Percentiles rank a stretch among this genome's conserved stretches.
phyloP scores from a whole-genome alignment of 768 basidiomycete species.

The Nevesoporus exiguus region DNA sequence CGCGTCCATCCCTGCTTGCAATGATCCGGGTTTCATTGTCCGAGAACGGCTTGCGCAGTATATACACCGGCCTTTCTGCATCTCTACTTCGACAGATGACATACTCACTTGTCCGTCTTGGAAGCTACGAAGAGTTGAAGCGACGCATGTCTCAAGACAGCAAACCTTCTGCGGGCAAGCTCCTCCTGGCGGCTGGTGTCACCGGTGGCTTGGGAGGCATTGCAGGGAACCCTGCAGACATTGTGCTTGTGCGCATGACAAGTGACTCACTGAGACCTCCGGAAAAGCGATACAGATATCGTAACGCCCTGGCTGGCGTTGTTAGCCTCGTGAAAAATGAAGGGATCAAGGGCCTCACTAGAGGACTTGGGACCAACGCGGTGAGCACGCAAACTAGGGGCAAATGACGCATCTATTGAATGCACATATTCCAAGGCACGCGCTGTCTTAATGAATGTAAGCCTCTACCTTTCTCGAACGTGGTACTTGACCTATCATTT shows the following conservation, averaged over 20 bases:
- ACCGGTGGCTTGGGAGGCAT: slow-evolving; percentile 82
- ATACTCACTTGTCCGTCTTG: slow-evolving; percentile 82
- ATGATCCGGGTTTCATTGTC: slow-evolving; percentile 63
- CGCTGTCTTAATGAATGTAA: slow-evolving; percentile 74
- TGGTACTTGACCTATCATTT: slow-evolving; percentile 2
- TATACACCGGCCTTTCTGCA: slow-evolving; percentile 81
- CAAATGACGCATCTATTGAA: slow-evolving; percentile 6
- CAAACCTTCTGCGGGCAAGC: slow-evolving; percentile 48
- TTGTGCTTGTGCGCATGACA: slow-evolving; percentile 82
- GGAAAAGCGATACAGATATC: slow-evolving; percentile 72
- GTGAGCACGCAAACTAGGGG: slow-evolving; percentile 37
- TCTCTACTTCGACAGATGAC: slow-evolving; percentile 88
- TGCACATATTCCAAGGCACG: slow-evolving; percentile 39
- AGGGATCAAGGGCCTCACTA: slow-evolving; percentile 61
- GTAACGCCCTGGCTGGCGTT: slow-evolving; percentile 77
- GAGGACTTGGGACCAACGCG: slow-evolving; percentile 78
- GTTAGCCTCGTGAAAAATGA: slow-evolving; percentile 61
- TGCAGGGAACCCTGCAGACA: slow-evolving; percentile 79
- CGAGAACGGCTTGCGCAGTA: slow-evolving; percentile 64
- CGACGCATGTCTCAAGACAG: slow-evolving; percentile 47
- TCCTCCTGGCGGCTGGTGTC: slow-evolving; percentile 62
- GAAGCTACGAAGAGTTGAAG: slow-evolving; percentile 79
- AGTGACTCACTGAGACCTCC: slow-evolving; percentile 76
- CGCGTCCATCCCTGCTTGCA: slow-evolving; percentile 60
- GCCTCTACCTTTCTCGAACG: slow-evolving; percentile 16